Percentiles rank a stretch among this genome's conserved stretches.
phyloP scores from a whole-genome alignment of 2,329 filamentous ascomycete species.

The Nannizziopsis arthrosporioides region DNA sequence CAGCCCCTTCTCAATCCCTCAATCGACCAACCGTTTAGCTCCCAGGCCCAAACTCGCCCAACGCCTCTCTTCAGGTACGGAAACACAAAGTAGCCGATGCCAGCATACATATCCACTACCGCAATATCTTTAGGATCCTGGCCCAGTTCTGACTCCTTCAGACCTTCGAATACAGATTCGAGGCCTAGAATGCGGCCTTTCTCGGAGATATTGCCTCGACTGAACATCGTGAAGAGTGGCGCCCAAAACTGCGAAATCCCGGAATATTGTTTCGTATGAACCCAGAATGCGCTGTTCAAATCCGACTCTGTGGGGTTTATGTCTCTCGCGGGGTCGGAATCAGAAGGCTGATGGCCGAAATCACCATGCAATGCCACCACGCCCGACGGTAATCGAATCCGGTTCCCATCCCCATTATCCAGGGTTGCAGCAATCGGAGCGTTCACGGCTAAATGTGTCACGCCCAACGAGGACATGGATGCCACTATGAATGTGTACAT shows the following conservation, averaged over 20 bases:
- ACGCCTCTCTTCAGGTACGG: conserved; percentile 64
- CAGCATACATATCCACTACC: conserved; percentile 72
- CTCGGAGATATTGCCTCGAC: conserved; percentile 77
- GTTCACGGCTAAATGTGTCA: conserved; percentile 49
- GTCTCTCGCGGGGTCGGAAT: conserved; percentile 6
- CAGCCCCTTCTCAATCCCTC: conserved; percentile 73
- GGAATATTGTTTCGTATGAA: conserved; percentile 60
- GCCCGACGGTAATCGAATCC: conserved; percentile 59
- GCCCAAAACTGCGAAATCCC: conserved; percentile 78
- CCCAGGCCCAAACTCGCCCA: conserved; percentile 65
- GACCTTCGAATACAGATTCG: conserved; percentile 26
- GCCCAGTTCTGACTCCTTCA: conserved; percentile 21
- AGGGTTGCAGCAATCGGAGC: conserved; percentile 40
- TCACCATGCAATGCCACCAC: conserved; percentile 60
- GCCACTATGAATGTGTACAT: conserved; percentile 35
- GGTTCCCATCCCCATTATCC: conserved; percentile 45
- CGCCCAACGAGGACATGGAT: conserved; percentile 28
- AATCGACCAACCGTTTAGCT: conserved; percentile 78
- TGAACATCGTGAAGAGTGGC: conserved; percentile 88
- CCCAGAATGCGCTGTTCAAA: conserved; percentile 64
- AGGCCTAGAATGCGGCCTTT: conserved; percentile 60
- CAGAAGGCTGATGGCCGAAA: conserved; percentile 48
- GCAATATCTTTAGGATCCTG: conserved; percentile 23
- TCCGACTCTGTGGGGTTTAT: conserved; percentile 37
- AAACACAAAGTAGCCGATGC: conserved; percentile 90